These are phyloP conservation scores for Trebouxia sp. DNA, from an alignment of 139 green algal genomes.

Conservation along the genomic window DNA sequence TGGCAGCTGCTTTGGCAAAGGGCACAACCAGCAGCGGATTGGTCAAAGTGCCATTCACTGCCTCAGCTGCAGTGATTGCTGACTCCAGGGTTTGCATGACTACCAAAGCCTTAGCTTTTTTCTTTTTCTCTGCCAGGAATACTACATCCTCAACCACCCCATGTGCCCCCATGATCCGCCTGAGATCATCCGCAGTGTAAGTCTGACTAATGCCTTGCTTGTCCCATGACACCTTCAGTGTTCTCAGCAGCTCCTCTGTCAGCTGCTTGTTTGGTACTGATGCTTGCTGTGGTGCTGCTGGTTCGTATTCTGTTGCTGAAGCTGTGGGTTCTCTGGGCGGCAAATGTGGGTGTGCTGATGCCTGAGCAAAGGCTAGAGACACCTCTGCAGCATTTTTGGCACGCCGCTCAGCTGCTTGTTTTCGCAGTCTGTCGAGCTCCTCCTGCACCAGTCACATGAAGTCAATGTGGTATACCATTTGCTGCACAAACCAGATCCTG, in stretches of 20 bases:
- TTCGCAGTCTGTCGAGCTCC: constrained; percentile 69
- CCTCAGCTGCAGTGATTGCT: constrained; percentile 33
- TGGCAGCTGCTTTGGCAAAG: constrained; percentile 31
- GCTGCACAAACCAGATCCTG: background rate
- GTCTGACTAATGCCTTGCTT: background rate
- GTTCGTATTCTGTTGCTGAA: background rate
- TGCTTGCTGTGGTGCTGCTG: background rate
- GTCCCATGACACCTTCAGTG: constrained; percentile 29
- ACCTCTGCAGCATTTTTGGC: constrained; percentile 8
- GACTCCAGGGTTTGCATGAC: constrained; percentile 52
- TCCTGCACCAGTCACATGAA: constrained; percentile 22
- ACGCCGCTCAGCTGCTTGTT: constrained; percentile 30
- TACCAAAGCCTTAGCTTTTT: constrained; percentile 60
- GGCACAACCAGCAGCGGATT: constrained; percentile 51
- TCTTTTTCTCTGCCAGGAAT: constrained; percentile 48
- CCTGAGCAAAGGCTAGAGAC: constrained; percentile 25
- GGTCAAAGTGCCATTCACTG: constrained; percentile 22
- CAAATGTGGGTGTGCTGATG: background rate
- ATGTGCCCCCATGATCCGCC: constrained; percentile 47
- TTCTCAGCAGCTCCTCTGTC: constrained; percentile 2
- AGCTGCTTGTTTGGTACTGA: background rate
- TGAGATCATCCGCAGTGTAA: constrained; percentile 43
- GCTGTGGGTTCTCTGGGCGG: background rate
- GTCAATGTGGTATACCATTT: background rate
- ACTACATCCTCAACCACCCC: constrained; percentile 68